Conservation (phyloP, 805 yeast genomes). For the Cyberlindnera americana region DNA sequence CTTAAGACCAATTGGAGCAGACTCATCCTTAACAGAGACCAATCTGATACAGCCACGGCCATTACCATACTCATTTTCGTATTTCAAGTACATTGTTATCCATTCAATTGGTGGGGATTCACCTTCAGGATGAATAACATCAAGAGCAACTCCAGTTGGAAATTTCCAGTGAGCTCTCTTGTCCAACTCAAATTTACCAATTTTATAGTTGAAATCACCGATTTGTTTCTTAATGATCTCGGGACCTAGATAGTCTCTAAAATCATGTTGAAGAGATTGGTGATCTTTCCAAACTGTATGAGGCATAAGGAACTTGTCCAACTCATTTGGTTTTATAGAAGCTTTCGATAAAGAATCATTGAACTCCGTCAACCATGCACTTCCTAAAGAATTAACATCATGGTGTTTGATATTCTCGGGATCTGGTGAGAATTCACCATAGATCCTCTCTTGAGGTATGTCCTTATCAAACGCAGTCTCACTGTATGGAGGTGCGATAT, state of each 20-base stretch:
- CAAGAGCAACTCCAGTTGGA: slow-evolving; percentile 30
- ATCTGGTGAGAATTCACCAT: slow-evolving; percentile 28
- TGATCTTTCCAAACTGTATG: slow-evolving; percentile 39
- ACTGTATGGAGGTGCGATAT: slow-evolving; percentile 26
- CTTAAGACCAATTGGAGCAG: slow-evolving; percentile 30
- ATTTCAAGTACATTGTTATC: slow-evolving; percentile 32
- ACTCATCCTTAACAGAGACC: slow-evolving; percentile 29
- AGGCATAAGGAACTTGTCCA: slow-evolving; percentile 27
- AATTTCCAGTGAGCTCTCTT: slow-evolving; percentile 28
- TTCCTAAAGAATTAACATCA: slow-evolving; percentile 25
- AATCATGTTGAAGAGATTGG: slow-evolving; percentile 31
- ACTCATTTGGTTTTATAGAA: slow-evolving; percentile 12
- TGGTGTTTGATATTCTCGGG: slow-evolving; percentile 27
- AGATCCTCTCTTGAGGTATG: slow-evolving; percentile 27
- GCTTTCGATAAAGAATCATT: slow-evolving; percentile 22
- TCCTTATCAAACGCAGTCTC: slow-evolving; percentile 25
- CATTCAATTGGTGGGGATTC: slow-evolving; percentile 33
- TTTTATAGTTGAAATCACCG: slow-evolving; percentile 14
- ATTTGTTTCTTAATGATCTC: slow-evolving; percentile 26
- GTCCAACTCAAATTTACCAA: slow-evolving; percentile 31
- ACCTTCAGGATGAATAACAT: slow-evolving; percentile 28
- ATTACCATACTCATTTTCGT: slow-evolving; percentile 31
- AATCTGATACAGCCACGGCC: slow-evolving; percentile 34
- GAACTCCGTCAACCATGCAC: slow-evolving; percentile 32
- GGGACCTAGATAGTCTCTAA: slow-evolving; percentile 32